Base-by-base conservation (phyloP, 2,329 filamentous ascomycete species). In the Sporothrix brunneoviolacea region DNA sequence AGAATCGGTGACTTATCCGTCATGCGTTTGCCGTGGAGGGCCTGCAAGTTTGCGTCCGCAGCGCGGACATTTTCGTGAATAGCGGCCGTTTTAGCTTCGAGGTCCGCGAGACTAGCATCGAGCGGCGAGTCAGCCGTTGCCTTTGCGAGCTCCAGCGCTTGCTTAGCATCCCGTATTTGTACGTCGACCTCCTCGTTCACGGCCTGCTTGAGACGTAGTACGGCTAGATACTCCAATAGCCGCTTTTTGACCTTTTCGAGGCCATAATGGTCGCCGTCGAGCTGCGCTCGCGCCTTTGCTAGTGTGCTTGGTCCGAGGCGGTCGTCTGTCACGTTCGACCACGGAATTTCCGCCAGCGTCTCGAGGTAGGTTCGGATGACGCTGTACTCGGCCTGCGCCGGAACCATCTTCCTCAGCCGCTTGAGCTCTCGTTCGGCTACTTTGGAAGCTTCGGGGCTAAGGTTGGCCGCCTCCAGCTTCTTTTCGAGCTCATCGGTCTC, bases 161-260 rank as follows among this genome's bases (percentile, higher is more conserved):
- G 76, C 61, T 85, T 78, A 3, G 80, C 79, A 47, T 80, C 72
- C 55, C 76, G 79, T 55, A 95, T 88, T 64, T 95, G 84, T 22
- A 80, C 79, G 48, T 95, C 86, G 16, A 96, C 75, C 47, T 88
- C 84, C 48, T 86, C 79, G 57, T 97, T 96, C 55, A 91, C 83
- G 19, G 86, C 83, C 64, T 96, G 91, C 74, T 97, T 98, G 51
- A 98, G 76, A 59, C 93, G 86, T 47, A 98, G 75, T n/a, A 98
- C 93, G 3, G 93, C 94, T 38, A 98, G 76, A 63, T 98, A 98
- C 66, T 97, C 94, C 5, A 98, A 77, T 19, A 98, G 69, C 38
- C 93, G 80, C 76, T 95, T 96, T 80, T 98, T 98, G 63, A 98
- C 91, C 68, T 91, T 94, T 55, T 97, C 90, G 13, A 98, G 73